phyloP scores from a whole-genome alignment of 208 protist species.

The Trypanosoma rangeli region DNA sequence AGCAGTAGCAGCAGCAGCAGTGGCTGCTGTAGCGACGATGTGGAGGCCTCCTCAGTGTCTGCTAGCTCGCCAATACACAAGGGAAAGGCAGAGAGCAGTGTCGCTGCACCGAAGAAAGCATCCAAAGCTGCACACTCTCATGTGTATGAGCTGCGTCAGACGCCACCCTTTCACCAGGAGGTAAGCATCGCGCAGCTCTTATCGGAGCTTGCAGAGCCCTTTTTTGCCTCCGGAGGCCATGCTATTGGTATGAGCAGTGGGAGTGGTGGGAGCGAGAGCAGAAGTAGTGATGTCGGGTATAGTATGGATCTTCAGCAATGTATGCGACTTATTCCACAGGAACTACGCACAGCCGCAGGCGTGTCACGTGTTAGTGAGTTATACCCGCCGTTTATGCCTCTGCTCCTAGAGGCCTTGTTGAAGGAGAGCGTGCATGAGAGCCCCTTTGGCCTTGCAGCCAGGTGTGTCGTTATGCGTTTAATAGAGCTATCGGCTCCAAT shows the following conservation, averaged over 20 bases:
- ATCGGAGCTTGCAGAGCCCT: background rate
- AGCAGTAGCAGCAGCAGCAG: no score
- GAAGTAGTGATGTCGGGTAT: constrained; percentile 3
- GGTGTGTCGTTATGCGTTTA: constrained; percentile 14
- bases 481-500: constrained; percentile 27
- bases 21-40: no score
- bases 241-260: background rate
- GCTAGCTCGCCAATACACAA: background rate
- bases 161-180: background rate
- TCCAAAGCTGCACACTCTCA: no score
- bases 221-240: background rate
- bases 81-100: background rate
- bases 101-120: background rate
- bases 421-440: constrained; percentile 20
- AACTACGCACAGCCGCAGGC: constrained; percentile 27
- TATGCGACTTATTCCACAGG: constrained; percentile 27
- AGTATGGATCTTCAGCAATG: constrained; percentile 15
- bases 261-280: background rate
- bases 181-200: background rate
- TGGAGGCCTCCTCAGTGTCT: no score
- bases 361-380: constrained; percentile 18
- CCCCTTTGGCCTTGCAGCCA: constrained; percentile 10
- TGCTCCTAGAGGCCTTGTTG: constrained; percentile 34
- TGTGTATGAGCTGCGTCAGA: no score
- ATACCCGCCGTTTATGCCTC: constrained; percentile 30